These are phyloP conservation scores for Kuraishia piskuri DNA, from an alignment of 805 yeast genomes.

Conservation along the genomic window DNA sequence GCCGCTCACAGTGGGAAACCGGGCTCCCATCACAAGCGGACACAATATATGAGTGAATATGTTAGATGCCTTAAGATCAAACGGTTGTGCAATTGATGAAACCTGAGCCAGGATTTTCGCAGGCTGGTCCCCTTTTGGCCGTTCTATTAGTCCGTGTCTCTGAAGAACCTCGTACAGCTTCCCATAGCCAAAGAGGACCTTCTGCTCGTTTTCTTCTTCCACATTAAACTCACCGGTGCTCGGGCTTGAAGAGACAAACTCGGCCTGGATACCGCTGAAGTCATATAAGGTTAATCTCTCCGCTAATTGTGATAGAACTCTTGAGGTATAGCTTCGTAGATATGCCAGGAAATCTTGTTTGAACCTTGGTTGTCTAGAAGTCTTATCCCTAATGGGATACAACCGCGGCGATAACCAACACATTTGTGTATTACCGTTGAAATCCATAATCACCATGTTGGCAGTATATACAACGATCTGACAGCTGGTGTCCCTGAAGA, in stretches of 20 bases:
- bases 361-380: conserved; percentile 25
- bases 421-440: conserved; percentile 53
- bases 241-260: conserved; percentile 50
- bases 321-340: conserved; percentile 31
- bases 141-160: conserved; percentile 20
- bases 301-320: conserved; percentile 19
- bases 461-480: conserved; percentile 52
- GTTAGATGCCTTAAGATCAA: conserved; percentile 18
- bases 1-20: conserved; percentile 18
- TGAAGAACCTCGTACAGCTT: conserved; percentile 32
- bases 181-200: conserved; percentile 37
- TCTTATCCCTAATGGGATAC: conserved; percentile 2
- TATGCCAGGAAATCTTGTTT: conserved; percentile 35
- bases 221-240: conserved; percentile 21
- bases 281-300: conserved; percentile 25
- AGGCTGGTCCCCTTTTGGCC: not conserved
- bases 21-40: conserved; percentile 30
- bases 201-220: conserved; percentile 6
- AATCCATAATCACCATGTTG: conserved; percentile 48
- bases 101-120: conserved; percentile 34
- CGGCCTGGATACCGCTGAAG: conserved; percentile 39
- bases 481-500: conserved; percentile 33
- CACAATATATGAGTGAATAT: conserved; percentile 39
- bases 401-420: conserved; percentile 52
- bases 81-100: conserved; percentile 43